Percentiles rank a stretch among this genome's conserved stretches.
Conservation (phyloP, 1,284 basidiomycete genomes). For the Naganishia sp. region DNA sequence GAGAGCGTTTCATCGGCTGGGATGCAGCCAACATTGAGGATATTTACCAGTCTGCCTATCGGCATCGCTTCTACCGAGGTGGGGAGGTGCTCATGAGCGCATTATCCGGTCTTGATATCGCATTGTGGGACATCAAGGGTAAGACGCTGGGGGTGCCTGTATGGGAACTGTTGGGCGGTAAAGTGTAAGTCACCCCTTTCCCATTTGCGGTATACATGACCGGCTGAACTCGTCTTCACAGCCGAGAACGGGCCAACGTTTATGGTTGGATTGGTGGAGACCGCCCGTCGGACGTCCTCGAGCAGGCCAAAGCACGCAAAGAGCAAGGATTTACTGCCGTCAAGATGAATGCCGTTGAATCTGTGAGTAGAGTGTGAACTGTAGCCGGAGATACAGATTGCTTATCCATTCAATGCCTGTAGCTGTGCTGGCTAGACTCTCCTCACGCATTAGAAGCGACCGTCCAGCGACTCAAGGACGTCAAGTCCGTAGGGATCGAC, state of each 20-base stretch:
- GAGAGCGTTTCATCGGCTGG: constrained; percentile 59
- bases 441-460: constrained; percentile 61
- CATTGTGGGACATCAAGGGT: constrained; percentile 67
- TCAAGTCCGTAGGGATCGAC: constrained; percentile 66
- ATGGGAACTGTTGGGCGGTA: constrained; percentile 72
- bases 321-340: constrained; percentile 72
- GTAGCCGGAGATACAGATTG: not conserved
- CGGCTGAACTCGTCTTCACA: not conserved
- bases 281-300: constrained; percentile 64
- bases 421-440: constrained; percentile 57
- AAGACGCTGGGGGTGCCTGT: constrained; percentile 73
- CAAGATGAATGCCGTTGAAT: constrained; percentile 64
- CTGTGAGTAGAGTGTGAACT: constrained; percentile 39
- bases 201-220: too few relatives aligned
- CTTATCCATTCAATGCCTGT: constrained; percentile 52
- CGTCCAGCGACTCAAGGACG: constrained; percentile 64
- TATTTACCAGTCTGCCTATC: constrained; percentile 37
- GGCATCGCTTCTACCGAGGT: constrained; percentile 39
- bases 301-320: constrained; percentile 64
- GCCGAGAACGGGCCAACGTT: constrained; percentile 48
- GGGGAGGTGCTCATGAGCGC: constrained; percentile 39
- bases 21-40: constrained; percentile 38
- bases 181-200: constrained; percentile 53
- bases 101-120: constrained; percentile 56
- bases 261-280: constrained; percentile 67